Evolutionary conservation across 768 basidiomycete genomes (phyloP).

Genomic region (Leucosporidium scottii): DNA sequence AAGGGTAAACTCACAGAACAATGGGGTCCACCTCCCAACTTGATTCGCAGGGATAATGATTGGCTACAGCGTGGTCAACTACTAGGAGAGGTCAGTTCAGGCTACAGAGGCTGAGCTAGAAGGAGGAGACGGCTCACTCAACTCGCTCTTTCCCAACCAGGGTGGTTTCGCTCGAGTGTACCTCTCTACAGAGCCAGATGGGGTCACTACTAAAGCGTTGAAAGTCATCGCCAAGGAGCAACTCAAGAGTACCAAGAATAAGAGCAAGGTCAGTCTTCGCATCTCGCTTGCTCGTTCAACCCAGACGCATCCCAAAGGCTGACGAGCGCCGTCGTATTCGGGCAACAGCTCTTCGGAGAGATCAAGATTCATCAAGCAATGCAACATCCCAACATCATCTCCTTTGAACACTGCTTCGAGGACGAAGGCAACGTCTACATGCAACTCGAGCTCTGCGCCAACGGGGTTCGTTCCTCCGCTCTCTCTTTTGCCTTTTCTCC

Average conservation of each 20-base stretch:
- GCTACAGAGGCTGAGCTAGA: neutral
- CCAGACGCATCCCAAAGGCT: neutral
- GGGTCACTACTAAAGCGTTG: slow-evolving; percentile 61
- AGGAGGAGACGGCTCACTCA: neutral
- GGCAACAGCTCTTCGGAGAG: slow-evolving; percentile 80
- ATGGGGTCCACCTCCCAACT: slow-evolving; percentile 32
- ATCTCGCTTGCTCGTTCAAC: neutral
- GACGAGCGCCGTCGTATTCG: neutral
- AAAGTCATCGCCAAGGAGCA: slow-evolving; percentile 92
- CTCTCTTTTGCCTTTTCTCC: neutral
- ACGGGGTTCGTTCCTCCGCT: slow-evolving; percentile 52
- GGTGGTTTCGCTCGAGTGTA: slow-evolving; percentile 97
- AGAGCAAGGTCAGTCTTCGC: slow-evolving; percentile 67
- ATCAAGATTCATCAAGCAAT: slow-evolving; percentile 94
- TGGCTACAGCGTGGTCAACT: slow-evolving; percentile 33
- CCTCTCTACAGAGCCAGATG: slow-evolving; percentile 69
- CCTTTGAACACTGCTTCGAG: slow-evolving; percentile 89
- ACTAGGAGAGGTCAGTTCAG: slow-evolving; percentile 32
- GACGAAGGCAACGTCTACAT: slow-evolving; percentile 95
- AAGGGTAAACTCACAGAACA: slow-evolving; percentile 34
- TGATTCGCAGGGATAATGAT: slow-evolving; percentile 23
- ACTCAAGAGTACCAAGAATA: slow-evolving; percentile 90
- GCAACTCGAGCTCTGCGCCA: slow-evolving; percentile 84
- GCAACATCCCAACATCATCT: slow-evolving; percentile 84
- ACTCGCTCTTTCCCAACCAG: slow-evolving; percentile 37